Evolutionary conservation across 2,329 filamentous ascomycete species (phyloP).

Genomic region (Clarireedia paspali): DNA sequence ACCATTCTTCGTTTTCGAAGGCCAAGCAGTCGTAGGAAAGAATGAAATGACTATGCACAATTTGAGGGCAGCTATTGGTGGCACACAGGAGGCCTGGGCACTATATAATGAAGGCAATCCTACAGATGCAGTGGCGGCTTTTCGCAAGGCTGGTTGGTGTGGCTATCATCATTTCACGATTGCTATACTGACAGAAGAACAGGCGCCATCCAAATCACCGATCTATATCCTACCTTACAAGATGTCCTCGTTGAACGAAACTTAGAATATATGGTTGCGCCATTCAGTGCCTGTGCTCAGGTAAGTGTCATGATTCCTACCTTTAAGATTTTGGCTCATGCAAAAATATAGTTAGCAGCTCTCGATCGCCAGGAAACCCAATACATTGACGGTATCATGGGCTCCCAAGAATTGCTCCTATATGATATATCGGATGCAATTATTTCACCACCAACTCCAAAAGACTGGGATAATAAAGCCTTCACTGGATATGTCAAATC

Average conservation of each 20-base stretch:
- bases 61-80: slow-evolving; percentile 56
- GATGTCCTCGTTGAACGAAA: slow-evolving; percentile 59
- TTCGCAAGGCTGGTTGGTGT: slow-evolving; percentile 67
- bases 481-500: slow-evolving; percentile 60
- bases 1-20: slow-evolving; percentile 90
- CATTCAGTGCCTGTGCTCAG: slow-evolving; percentile 82
- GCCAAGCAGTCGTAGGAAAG: slow-evolving; percentile 70
- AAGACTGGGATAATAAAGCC: slow-evolving; percentile 59
- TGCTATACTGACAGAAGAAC: slow-evolving; percentile 25
- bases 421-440: slow-evolving; percentile 77
- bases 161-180: neutral
- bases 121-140: slow-evolving; percentile 74
- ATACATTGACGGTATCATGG: slow-evolving; percentile 71
- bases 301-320: slow-evolving; percentile 37
- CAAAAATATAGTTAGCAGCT: slow-evolving; percentile 58
- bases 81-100: slow-evolving; percentile 75
- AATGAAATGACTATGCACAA: slow-evolving; percentile 61
- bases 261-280: slow-evolving; percentile 73
- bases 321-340: neutral
- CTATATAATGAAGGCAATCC: slow-evolving; percentile 78
- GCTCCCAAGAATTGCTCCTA: slow-evolving; percentile 74
- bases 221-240: slow-evolving; percentile 72
- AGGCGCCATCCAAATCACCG: slow-evolving; percentile 65
- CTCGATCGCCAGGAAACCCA: slow-evolving; percentile 61
- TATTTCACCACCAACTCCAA: slow-evolving; percentile 53